A percentile compares a stretch with the other conserved stretches of the same genome.
Evolutionary conservation across 352 stramenopile genomes (phyloP).

Genomic region (Stephanocyclus meneghinianus): DNA sequence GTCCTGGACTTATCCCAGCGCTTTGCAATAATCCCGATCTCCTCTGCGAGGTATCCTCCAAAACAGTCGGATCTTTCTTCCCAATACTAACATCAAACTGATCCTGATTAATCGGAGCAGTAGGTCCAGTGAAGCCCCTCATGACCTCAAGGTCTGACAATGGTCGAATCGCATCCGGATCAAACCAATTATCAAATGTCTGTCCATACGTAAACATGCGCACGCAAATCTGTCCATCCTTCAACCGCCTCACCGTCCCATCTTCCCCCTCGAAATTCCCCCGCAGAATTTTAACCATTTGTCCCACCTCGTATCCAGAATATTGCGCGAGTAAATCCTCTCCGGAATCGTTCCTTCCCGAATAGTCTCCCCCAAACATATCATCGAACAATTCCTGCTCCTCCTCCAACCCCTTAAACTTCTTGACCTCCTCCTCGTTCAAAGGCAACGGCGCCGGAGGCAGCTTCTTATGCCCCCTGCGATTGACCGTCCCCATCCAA

Average conservation of each 20-base stretch:
- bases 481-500: conserved; percentile 81
- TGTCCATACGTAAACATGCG: conserved; percentile 78
- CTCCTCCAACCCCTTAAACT: conserved; percentile 58
- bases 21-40: conserved; percentile 41
- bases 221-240: conserved; percentile 69
- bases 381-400: conserved; percentile 48
- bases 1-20: conserved; percentile 27
- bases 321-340: conserved; percentile 66
- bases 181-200: conserved; percentile 73
- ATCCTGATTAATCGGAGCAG: conserved; percentile 63
- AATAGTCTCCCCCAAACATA: conserved; percentile 51
- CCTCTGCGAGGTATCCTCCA: neutral
- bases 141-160: conserved; percentile 66
- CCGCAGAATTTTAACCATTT: conserved; percentile 76
- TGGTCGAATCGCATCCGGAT: conserved; percentile 66
- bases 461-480: conserved; percentile 73
- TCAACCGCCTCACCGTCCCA: conserved; percentile 70
- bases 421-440: conserved; percentile 55
- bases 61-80: conserved; percentile 31
- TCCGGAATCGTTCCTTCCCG: conserved; percentile 38
- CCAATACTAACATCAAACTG: conserved; percentile 70
- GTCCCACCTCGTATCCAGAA: conserved; percentile 63
- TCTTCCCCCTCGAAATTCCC: conserved; percentile 75
- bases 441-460: conserved; percentile 66
- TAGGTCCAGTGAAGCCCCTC: conserved; percentile 62